These are phyloP conservation scores for button mushroom (Agaricus bisporus) DNA, from an alignment of 768 basidiomycete species.

Conservation along the genomic window DNA sequence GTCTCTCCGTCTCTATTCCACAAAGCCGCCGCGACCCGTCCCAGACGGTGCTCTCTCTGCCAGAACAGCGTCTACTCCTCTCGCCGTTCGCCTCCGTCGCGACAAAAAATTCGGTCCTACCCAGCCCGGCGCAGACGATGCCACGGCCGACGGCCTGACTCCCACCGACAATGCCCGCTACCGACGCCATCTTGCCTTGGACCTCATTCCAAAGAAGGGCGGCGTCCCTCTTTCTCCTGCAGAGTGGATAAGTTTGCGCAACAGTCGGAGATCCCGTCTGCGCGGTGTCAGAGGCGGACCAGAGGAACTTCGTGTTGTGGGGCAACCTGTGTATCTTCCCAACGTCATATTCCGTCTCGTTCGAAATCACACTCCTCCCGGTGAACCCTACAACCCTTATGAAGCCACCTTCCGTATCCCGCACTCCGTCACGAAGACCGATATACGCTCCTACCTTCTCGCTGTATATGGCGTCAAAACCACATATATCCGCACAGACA, in stretches of 20 bases:
- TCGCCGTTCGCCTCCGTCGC: constrained; percentile 68
- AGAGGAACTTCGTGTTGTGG: constrained; percentile 53
- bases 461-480: constrained; percentile 85
- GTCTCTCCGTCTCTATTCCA: constrained; percentile 31
- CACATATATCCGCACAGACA: constrained; percentile 95
- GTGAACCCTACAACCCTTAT: constrained; percentile 87
- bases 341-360: constrained; percentile 81
- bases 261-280: constrained; percentile 54
- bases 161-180: constrained; percentile 61
- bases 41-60: constrained; percentile 43
- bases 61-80: constrained; percentile 64
- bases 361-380: constrained; percentile 71
- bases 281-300: constrained; percentile 52
- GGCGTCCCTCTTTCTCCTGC: constrained; percentile 38
- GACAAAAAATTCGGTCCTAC: constrained; percentile 38
- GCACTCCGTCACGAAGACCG: constrained; percentile 86
- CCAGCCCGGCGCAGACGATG: constrained; percentile 34
- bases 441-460: constrained; percentile 79
- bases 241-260: constrained; percentile 55
- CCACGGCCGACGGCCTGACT: constrained; percentile 50
- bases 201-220: constrained; percentile 33
- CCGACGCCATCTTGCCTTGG: constrained; percentile 48
- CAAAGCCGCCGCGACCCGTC: constrained; percentile 18
- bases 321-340: constrained; percentile 83
- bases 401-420: constrained; percentile 93